Evolutionary conservation across 2,329 filamentous ascomycete genomes (phyloP).

Genomic region (Hypoxylon sp.): DNA sequence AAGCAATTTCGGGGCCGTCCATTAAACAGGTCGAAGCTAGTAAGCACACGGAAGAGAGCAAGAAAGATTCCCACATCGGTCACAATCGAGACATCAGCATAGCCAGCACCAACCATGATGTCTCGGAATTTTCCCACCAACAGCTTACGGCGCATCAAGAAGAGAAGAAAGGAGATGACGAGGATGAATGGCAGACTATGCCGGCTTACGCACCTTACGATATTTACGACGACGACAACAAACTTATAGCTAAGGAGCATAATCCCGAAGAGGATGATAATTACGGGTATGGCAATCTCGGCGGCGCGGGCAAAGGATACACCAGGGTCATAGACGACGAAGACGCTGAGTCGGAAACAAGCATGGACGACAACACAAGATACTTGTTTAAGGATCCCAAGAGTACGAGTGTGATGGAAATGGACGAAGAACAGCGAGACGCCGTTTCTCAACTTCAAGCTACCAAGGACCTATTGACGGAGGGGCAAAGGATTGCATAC

Average conservation of each 20-base stretch:
- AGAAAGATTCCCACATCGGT: constrained; percentile 41
- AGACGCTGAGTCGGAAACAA: constrained; percentile 91
- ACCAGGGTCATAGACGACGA: constrained; percentile 96
- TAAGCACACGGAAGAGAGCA: constrained; percentile 45
- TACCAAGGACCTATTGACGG: constrained; percentile 93
- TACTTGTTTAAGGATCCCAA: constrained; percentile 88
- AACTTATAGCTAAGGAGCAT: constrained; percentile 84
- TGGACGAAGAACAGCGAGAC: constrained; percentile 87
- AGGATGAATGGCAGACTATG: constrained; percentile 92
- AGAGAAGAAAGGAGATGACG: constrained; percentile 67
- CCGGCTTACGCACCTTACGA: constrained; percentile 92
- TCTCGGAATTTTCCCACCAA: constrained; percentile 94
- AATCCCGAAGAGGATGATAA: constrained; percentile 74
- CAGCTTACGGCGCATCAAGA: constrained; percentile 71
- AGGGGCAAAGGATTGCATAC: constrained; percentile 95
- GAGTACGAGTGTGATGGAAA: constrained; percentile 69
- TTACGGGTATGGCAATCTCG: constrained; percentile 79
- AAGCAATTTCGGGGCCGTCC: constrained; percentile 50
- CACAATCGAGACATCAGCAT: constrained; percentile 56
- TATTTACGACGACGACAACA: constrained; percentile 94
- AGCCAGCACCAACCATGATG: constrained; percentile 51
- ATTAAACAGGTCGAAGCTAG: constrained; percentile 48
- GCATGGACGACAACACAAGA: constrained; percentile 96
- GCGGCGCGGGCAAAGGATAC: constrained; percentile 93
- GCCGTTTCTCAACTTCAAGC: constrained; percentile 91